These are phyloP conservation scores for Cladosporium sp. DNA, from an alignment of 2,329 filamentous ascomycete genomes.

Conservation along the genomic window DNA sequence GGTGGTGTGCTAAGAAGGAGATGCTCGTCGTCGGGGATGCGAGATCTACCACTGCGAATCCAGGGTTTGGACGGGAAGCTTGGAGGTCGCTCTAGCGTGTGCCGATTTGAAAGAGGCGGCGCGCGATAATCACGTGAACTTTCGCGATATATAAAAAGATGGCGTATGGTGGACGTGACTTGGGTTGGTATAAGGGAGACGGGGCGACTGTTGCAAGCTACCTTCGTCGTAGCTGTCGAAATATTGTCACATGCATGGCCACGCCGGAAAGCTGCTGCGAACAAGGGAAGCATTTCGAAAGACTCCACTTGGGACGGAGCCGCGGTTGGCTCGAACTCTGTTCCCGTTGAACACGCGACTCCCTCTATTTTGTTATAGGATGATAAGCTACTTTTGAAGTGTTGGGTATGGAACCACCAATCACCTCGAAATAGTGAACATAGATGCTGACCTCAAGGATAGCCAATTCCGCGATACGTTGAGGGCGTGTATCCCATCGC, in stretches of 20 bases:
- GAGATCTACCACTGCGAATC: background rate
- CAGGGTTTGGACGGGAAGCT: slow-evolving; percentile 9
- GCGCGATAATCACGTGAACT: slow-evolving; percentile 1
- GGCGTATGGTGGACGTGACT: background rate
- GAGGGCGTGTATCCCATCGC: background rate
- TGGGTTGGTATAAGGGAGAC: background rate
- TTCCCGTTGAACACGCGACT: background rate
- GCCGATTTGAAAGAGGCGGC: background rate
- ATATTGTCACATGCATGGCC: background rate
- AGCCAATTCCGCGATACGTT: too few species aligned
- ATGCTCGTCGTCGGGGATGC: background rate
- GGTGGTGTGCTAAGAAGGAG: background rate
- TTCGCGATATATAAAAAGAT: background rate
- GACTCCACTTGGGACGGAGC: background rate
- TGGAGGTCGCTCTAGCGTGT: background rate
- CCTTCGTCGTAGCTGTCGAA: background rate
- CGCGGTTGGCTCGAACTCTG: slow-evolving; percentile 4
- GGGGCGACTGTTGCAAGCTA: background rate
- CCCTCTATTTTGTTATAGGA: background rate
- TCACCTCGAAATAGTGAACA: background rate
- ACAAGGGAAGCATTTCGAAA: slow-evolving; percentile 1
- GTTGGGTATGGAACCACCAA: background rate
- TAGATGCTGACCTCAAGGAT: too few species aligned
- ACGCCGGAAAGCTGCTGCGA: background rate
- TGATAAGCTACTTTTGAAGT: background rate